Conservation (phyloP, 805 yeast genomes). For the Cyberlindnera maritima region DNA sequence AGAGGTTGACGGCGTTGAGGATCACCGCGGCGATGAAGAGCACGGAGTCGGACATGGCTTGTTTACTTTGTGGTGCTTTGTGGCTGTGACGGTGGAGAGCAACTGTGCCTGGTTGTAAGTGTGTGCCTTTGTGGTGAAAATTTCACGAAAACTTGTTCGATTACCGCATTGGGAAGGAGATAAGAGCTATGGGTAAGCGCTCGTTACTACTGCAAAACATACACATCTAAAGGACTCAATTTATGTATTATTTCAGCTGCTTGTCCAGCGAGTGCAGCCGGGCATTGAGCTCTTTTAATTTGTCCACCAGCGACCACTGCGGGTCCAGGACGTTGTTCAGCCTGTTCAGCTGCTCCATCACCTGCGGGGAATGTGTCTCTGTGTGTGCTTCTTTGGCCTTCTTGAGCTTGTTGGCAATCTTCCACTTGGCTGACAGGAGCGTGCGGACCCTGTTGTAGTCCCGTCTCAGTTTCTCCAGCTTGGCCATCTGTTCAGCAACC, state of each 20-base stretch:
- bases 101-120: no score
- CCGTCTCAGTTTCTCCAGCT: slow-evolving; percentile 25
- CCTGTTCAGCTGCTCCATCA: slow-evolving; percentile 25
- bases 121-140: background rate
- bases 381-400: background rate
- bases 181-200: no score
- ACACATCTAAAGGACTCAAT: no score
- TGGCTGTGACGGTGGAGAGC: background rate
- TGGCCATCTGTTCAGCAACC: slow-evolving; percentile 24
- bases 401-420: slow-evolving; percentile 14
- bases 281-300: slow-evolving; percentile 12
- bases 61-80: background rate
- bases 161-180: background rate
- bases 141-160: background rate
- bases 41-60: slow-evolving; percentile 22
- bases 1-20: slow-evolving; percentile 82
- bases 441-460: slow-evolving; percentile 25
- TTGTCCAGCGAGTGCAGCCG: slow-evolving; percentile 10
- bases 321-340: slow-evolving; percentile 30
- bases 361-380: background rate
- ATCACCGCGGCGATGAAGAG: slow-evolving; percentile 76
- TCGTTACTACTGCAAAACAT: no score
- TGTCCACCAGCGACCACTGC: slow-evolving; percentile 22
- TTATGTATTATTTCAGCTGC: slow-evolving; percentile 3
- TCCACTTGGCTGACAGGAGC: slow-evolving; percentile 19